A percentile compares a stretch with the other conserved stretches of the same genome.
Conservation (phyloP, 2,329 filamentous ascomycete genomes). For the Ophiosphaerella korrae region DNA sequence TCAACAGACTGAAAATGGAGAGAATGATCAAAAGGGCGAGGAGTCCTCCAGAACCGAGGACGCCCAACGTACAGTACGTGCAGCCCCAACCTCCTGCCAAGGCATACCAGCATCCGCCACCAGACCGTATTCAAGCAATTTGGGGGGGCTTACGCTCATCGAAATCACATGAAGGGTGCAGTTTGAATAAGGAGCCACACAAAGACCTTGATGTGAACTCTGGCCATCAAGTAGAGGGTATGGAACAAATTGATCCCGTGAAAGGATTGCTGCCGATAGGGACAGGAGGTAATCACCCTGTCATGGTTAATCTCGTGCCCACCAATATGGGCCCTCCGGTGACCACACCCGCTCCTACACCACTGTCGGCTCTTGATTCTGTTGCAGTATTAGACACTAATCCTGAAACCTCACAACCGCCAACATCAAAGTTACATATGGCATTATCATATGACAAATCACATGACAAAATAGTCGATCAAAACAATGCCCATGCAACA, state of each 20-base stretch:
- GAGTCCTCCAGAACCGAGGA: neutral
- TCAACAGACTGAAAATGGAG: neutral
- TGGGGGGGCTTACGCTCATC: neutral
- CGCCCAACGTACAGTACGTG: neutral
- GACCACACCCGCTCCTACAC: too few species aligned
- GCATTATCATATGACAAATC: neutral
- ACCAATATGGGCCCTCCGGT: too few species aligned
- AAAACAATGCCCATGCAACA: neutral
- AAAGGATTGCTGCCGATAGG: too few species aligned
- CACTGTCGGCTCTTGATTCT: too few species aligned
- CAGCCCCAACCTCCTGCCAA: neutral
- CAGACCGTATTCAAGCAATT: neutral
- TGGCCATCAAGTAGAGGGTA: neutral
- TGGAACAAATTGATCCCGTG: neutral
- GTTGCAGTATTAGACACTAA: too few species aligned
- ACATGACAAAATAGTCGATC: neutral
- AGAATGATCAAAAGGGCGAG: conserved; percentile 2
- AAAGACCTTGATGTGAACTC: neutral
- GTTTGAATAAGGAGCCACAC: neutral
- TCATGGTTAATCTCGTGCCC: too few species aligned
- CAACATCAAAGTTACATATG: neutral
- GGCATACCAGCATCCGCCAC: neutral
- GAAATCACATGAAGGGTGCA: neutral
- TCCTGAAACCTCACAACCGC: too few species aligned
- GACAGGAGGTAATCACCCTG: too few species aligned